Percentiles rank a stretch among this genome's conserved stretches.
Conservation (phyloP, 2,329 filamentous ascomycete genomes). For the Passalora sequoiae region DNA sequence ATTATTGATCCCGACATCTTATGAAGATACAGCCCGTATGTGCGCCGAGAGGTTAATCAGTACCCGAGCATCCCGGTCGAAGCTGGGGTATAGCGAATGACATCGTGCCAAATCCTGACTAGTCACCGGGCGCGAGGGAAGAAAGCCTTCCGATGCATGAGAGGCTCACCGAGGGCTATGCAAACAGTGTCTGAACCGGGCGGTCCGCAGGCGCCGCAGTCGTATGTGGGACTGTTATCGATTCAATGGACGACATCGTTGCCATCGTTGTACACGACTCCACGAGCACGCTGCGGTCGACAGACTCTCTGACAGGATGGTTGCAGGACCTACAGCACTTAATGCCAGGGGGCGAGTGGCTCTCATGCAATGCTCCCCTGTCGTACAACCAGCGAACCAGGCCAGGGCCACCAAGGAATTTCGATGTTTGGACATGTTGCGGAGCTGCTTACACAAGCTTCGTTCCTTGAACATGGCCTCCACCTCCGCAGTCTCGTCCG, state of each 20-base stretch:
- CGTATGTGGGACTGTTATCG: neutral
- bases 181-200: conserved; percentile 2
- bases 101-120: too few relatives aligned
- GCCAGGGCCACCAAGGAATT: neutral
- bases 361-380: conserved; percentile 5
- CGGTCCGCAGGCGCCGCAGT: conserved; percentile 3
- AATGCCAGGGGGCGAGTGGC: conserved; percentile 5
- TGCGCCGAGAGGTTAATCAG: too few relatives aligned
- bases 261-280: conserved; percentile 5
- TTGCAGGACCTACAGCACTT: conserved; percentile 3
- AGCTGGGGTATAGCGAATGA: too few relatives aligned
- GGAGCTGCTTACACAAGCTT: conserved; percentile 2
- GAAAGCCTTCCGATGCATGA: too few relatives aligned
- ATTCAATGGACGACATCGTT: neutral
- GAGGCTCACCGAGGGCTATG: too few relatives aligned
- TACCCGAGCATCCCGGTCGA: too few relatives aligned
- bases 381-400: neutral
- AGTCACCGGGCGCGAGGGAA: too few relatives aligned
- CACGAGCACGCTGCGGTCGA: conserved; percentile 11
- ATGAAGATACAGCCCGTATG: too few relatives aligned
- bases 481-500: neutral
- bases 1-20: too few relatives aligned
- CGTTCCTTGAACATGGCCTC: neutral
- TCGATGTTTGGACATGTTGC: neutral
- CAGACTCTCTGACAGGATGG: conserved; percentile 6